Base-by-base conservation (phyloP, 257 asterid species). In the Coffea canephora region DNA sequence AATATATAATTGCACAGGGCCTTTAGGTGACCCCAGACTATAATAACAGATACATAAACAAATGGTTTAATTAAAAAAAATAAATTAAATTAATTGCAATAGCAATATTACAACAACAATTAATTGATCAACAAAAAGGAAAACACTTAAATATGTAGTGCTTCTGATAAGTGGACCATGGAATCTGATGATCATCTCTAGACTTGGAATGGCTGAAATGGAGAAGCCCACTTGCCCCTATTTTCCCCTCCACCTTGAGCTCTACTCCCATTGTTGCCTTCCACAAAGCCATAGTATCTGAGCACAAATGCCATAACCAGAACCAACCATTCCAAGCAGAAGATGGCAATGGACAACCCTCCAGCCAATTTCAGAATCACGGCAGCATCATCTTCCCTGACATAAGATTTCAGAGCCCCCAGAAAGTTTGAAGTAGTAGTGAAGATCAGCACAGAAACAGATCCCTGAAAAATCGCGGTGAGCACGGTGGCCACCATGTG, bases 381-480 rank as follows among this genome's bases (percentile, higher is more conserved):
- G n/a, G 69, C 81, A 5, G 83, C 89, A 59, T 79, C 71, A 5
- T 84, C 84, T n/a, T 84, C 86, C 16, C 73, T 46, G 41, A 86
- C 87, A 48, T 86, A 84, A 5, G 84, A 81, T 8, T 82, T 86
- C 67, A 86, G 45, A 3, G 74, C 83, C 0, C 61, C 76, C 57
- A 86, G 50, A 55, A 84, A 82, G 59, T 82, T 79, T 2, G 23
- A 48, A 3, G 87, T 82, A 27, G 82, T 80, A 1, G 87, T 84
- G 69, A 80, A 87, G n/a, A 84, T 84, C 3, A 87, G 82, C 34
- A 87, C 86, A 0, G 87, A 76, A 45, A 85, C 86, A 3, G 90
- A 84, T 65, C 90, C 90, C 69, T 87, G 90, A 69, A 87, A 84
- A 16, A 87, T 87, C 45, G 88, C 88, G 2, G 86, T 87, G 19